Evolutionary conservation across 176 grass and related monocot species (phyloP).

Genomic region (Carex kokanica): DNA sequence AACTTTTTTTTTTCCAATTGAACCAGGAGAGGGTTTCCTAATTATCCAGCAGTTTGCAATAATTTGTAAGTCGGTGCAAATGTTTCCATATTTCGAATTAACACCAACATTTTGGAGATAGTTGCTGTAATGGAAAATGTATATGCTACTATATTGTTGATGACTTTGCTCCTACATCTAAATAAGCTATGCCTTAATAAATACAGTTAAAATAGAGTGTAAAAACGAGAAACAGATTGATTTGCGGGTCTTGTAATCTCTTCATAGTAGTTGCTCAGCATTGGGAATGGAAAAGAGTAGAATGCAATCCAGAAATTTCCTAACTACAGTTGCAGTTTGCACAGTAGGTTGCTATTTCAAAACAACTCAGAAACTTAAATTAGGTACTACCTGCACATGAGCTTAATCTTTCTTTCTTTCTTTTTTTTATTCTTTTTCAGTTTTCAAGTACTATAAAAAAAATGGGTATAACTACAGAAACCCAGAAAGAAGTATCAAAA

Average conservation of each 20-base stretch:
- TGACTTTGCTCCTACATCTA: neutral
- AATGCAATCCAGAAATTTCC: neutral
- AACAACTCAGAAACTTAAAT: neutral
- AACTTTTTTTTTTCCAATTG: neutral
- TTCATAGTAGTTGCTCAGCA: neutral
- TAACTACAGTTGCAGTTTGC: neutral
- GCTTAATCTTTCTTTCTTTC: neutral
- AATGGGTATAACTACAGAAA: neutral
- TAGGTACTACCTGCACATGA: neutral
- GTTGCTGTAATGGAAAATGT: neutral
- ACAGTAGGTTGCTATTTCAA: neutral
- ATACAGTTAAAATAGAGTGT: neutral
- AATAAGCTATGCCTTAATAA: too few species aligned
- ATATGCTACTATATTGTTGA: neutral
- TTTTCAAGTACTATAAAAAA: slow-evolving; percentile 6
- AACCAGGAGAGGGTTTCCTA: neutral
- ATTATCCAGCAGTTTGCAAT: neutral
- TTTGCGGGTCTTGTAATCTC: neutral
- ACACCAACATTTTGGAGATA: neutral
- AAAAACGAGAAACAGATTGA: neutral
- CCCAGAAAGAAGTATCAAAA: neutral
- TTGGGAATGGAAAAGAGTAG: neutral
- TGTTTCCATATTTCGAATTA: neutral
- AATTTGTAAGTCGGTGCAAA: neutral
- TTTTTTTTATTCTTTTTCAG: neutral